Conservation (phyloP, 1,139 yeast species). For the Diutina mesorugosa region DNA sequence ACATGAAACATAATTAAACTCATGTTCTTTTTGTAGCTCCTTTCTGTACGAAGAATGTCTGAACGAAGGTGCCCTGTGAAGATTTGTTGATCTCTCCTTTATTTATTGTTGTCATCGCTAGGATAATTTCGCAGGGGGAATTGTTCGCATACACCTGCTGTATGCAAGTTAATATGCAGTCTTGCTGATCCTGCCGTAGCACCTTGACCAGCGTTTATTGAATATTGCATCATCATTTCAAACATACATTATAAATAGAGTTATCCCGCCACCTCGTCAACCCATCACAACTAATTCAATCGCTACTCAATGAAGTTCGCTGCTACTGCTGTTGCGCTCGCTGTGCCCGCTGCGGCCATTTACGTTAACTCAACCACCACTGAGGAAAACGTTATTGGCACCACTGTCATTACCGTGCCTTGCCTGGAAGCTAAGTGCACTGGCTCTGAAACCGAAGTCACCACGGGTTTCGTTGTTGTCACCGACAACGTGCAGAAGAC, state of each 20-base stretch:
- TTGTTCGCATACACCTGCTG: not conserved
- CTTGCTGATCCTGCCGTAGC: not conserved
- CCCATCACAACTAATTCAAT: not conserved
- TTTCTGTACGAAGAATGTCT: not conserved
- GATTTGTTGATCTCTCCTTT: not conserved
- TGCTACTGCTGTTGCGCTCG: conserved; percentile 14
- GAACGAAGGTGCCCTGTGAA: not conserved
- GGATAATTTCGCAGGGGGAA: not conserved
- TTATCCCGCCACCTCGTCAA: not conserved
- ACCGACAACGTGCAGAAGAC: conserved; percentile 5
- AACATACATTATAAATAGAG: not conserved
- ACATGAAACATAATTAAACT: not conserved
- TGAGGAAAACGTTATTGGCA: not conserved
- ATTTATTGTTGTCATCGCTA: not conserved
- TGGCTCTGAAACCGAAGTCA: not conserved
- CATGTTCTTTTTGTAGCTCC: not conserved
- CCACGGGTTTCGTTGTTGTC: conserved; percentile 7
- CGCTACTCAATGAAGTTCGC: conserved; percentile 14
- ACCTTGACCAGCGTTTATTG: not conserved
- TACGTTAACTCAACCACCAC: not conserved
- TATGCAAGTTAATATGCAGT: not conserved
- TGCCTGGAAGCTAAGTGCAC: not conserved
- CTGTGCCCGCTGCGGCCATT: conserved; percentile 5
- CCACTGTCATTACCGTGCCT: not conserved
- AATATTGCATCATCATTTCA: not conserved